These are phyloP conservation scores for Aspergillus ellipticus DNA, from an alignment of 495 filamentous ascomycete genomes.

Conservation along the genomic window DNA sequence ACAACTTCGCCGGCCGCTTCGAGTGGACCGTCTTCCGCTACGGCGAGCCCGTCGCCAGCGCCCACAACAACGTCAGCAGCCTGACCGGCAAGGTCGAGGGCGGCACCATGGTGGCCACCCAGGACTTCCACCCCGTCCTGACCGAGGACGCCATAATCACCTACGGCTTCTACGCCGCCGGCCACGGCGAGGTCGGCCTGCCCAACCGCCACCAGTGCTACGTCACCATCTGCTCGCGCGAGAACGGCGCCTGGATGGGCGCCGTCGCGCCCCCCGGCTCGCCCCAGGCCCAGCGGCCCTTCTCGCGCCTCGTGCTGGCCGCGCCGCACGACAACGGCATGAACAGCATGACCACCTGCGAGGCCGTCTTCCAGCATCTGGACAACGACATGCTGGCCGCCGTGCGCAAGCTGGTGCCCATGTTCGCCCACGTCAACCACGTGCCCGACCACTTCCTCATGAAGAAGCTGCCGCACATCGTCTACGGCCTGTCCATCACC, in stretches of 20 bases:
- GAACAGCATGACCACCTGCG: slow-evolving; percentile 48
- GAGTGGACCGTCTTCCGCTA: slow-evolving; percentile 4
- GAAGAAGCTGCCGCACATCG: slow-evolving; percentile 46
- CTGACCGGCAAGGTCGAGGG: slow-evolving; percentile 1
- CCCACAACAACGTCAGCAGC: slow-evolving; percentile 4
- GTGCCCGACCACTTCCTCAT: slow-evolving; percentile 33
- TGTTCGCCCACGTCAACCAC: slow-evolving; percentile 15
- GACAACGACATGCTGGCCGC: slow-evolving; percentile 36
- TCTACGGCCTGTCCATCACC: slow-evolving; percentile 49
- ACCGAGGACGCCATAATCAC: slow-evolving; percentile 32
- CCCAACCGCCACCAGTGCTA: slow-evolving; percentile 51
- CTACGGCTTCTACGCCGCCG: slow-evolving; percentile 53
- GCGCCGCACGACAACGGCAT: slow-evolving; percentile 50
- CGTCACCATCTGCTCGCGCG: slow-evolving; percentile 37
- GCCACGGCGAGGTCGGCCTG: slow-evolving; percentile 38
- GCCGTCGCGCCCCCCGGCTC: slow-evolving; percentile 40
- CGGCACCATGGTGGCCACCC: slow-evolving; percentile 1
- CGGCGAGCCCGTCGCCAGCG: not conserved
- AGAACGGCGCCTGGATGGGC: slow-evolving; percentile 45
- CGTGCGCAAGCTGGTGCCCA: slow-evolving; percentile 28
- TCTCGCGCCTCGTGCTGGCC: slow-evolving; percentile 45
- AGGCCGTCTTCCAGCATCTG: slow-evolving; percentile 33
- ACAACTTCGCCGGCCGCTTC: slow-evolving; percentile 5
- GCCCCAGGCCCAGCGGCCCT: slow-evolving; percentile 35
- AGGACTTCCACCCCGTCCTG: slow-evolving; percentile 8